Base-by-base conservation (phyloP, 371 early-diverging fungal species). In the Sporodiniella umbellata region DNA sequence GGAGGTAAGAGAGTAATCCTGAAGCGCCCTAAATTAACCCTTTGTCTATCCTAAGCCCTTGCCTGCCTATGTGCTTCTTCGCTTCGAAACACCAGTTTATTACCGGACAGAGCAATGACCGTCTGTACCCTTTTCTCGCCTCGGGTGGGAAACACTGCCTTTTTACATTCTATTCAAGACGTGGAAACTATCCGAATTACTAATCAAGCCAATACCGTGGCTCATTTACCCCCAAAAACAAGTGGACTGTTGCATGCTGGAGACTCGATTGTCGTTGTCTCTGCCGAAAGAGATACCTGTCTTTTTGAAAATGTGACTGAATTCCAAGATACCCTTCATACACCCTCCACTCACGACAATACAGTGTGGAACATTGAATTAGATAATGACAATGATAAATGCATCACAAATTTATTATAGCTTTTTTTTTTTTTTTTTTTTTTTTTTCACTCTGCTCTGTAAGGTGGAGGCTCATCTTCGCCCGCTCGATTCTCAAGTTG, bases 31-130 rank as follows among this genome's bases (percentile, higher is more conserved):
- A n/a, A n/a, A n/a, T n/a, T n/a, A n/a, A n/a, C n/a, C 10, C 30
- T 7, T 28, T 28, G 4, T 28, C 30, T 28, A 7, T 28, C 10
- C 4, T 7, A 53, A 71, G 71, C 68, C 30, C 64, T 67, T 23
- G 71, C 68, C 5, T 58, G 68, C 21, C 45, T 71, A 17, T 71
- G 71, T 53, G 68, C 71, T 50, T 71, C 54, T n/a, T 66, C 71
- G 7, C 38, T 71, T 14, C 50, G 62, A 22, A 64, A 63, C 1
- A 71, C 68, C 0, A 53, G 57, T 30, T 38, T 71, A 33, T 49
- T 70, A 6, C 45, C 51, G 19, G 48, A 66, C 42, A 52, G 71
- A 42, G 8, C 37, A 1, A 64, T 71, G 2, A 57, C 62, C 1
- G 58, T 67, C 2, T 62, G 58, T 28, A 54, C 56, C 10, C 42